Evolutionary conservation across 2,329 filamentous ascomycete species (phyloP), one percentile per base, ranked within the genome.

Genomic region (Trichoderma brevicompactum): DNA sequence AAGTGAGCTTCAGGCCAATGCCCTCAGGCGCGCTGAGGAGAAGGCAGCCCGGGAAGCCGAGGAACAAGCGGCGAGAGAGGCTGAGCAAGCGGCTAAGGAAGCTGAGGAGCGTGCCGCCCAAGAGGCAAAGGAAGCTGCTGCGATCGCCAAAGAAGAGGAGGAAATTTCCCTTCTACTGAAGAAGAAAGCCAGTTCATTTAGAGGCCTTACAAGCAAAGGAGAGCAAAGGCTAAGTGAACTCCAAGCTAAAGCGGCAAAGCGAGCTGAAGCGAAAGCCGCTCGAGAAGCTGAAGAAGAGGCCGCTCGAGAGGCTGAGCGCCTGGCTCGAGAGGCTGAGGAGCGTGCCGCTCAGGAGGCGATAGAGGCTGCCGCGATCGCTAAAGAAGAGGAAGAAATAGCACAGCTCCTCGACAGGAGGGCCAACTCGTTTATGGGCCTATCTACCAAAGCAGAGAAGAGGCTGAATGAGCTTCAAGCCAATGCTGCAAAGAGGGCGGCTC

Each of bases 391-490:
- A 13, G 78, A 82, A 63, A 72, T 82, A 13, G 77, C 74, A 12
- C 70, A 72, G 5, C 73, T 83, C 3, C 81, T 79, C 55, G 76
- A 78, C 23, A 85, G 84, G 71, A 85, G 83, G 69, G 77, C 77
- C 2, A 82, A 81, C 69, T 68, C 17, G 38, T 65, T 10, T 63
- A 64, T 63, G 60, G 72, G 56, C 65, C 75, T 63, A 10, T 53
- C 60, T 17, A 46, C n/a, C 32, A 63, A 53, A n/a, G 19, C 28
- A 7, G 43, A 64, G 41, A 43, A 19, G 41, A 38, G 53, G n/a
- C 17, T 58, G 7, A 40, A 40, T 40, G 28, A 58, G 52, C 62
- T 64, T 12, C 43, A 49, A 32, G 63, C 53, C 7, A 65, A 65
- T 28, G 63, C 63, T 23, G 44, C 32, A 44, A 43, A 59, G 52